Base-by-base conservation (phyloP, 441 rosid species). In the Hypseocharis bilobata region DNA sequence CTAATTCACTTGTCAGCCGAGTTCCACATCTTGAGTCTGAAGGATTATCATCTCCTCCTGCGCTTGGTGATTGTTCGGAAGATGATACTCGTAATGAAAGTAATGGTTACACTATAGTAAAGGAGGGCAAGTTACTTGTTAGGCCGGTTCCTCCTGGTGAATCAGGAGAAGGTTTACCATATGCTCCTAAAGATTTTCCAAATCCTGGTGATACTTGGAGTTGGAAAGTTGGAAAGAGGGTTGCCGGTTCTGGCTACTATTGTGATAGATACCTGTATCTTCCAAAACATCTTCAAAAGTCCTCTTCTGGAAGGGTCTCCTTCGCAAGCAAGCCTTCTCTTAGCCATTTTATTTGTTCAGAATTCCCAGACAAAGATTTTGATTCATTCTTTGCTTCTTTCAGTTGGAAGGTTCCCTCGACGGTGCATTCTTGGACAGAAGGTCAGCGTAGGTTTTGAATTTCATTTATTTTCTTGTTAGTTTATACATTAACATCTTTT, bases 161-260 rank as follows among this genome's bases (percentile, higher is more conserved):
- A 28, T 75, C 79, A 32, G 96, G 98, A 22, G 65, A 74, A 42
- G 98, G 96, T 45, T 73, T 86, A 74, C 96, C 96, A 0, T 89
- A 87, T 77, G 96, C 96, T 61, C 96, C 96, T 47, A 78, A 63
- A 6, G 72, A 91, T 76, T 89, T 87, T 86, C 98, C 96, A 29
- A 78, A 72, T 1, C 85, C 81, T 2, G 95, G 96, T 47, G 93
- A 88, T 67, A 80, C 49, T 44, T 89, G 98, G 93, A 55, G 66
- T 20, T 92, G 98, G 98, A 85, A 69, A 52, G 95, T 77, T 29
- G 98, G 98, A 62, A 86, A 73, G 27, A 78, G 95, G 71, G 73
- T 84, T 17, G 71, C 70, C 26, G 45, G 3, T 36, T 69, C 67
- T 32, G 93, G 91, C 32, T 69, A 71, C 72, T 84, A 66, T 69